Evolutionary conservation across 805 yeast genomes (phyloP), one percentile per base, ranked within the genome.

Genomic region (Metschnikowia arizonensis): DNA sequence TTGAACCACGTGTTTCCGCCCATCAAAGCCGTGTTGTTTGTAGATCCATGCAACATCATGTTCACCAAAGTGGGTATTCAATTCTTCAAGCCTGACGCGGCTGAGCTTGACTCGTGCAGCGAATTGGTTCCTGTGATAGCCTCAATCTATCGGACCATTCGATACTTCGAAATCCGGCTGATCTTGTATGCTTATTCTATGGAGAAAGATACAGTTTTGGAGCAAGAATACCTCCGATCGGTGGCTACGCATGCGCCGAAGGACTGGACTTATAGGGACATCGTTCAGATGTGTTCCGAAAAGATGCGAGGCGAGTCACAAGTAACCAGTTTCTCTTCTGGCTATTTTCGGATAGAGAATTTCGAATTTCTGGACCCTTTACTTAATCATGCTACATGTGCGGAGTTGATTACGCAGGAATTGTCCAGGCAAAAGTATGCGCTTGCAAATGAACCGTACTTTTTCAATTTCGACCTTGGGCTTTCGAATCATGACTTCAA

Each of bases 21-120:
- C 4, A 57, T 70, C 5, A 57, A 71, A 48, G 59, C 68, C 5
- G 50, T 69, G 3, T 49, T 67, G 53, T 44, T 65, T 17, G 61
- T 65, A 15, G 76, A 71, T 40, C 56, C 72, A 12, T 55, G 65
- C 32, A 51, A 66, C 46, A 55, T 69, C 3, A 47, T 66, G n/a
- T 55, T 56, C 32, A 65, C 73, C 10, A 53, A 56, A 38, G 59
- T 57, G 10, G 71, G 69, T 15, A 61, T 65, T 50, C 53, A 60
- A 17, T 40, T 53, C 50, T 33, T 35, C 42, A 12, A 46, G 36
- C 47, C 57, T 4, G 63, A 57, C 40, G 46, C 53, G 34, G 33
- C 50, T 5, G 45, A 36, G 8, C 59, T 25, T 44, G 50, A 15
- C 14, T 11, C 24, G 25, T 39, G 29, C 35, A 34, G 56, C 41